Base-by-base conservation (phyloP, 805 yeast genomes). In the Blastobotrys parvus region DNA sequence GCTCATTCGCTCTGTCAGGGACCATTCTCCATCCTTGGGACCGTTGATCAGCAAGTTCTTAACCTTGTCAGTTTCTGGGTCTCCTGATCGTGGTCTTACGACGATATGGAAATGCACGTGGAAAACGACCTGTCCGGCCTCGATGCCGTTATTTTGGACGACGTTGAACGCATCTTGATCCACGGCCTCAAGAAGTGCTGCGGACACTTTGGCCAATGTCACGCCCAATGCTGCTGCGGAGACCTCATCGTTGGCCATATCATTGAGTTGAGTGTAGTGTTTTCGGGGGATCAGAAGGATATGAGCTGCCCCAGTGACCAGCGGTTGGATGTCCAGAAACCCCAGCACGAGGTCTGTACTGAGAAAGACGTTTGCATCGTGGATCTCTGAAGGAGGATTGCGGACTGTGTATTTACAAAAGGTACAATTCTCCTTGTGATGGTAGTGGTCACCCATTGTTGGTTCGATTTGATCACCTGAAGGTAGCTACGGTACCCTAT, bases 71-170 rank as follows among this genome's bases (percentile, higher is more conserved):
- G 35, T 15, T 31, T 25, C 38, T 23, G 45, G 25, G 31, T 40
- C 37, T 38, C 31, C 15, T 34, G 34, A 29, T 1, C 43, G 37
- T 29, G 50, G 48, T 38, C 97, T 69, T 10, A 96, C 94, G 15
- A 90, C 83, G 17, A 90, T 60, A 58, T 90, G 97, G 15, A 92
- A 81, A 57, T 90, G 97, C n/a, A 90, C 70, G 61, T 90, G 97
- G 8, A 94, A 94, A 1, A 90, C 80, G 6, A 87, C 76, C 59
- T 90, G 97, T 2, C 97, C 97, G 1, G 95, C 89, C 25, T 81
- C 89, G 0, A 81, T 79, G 0, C 97, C 97, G 59, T 90, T 64
- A 52, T 64, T 64, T 42, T 63, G 68, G 11, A 64, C 58, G 10
- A 64, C 49, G 40, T 64, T 64, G 52, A 53, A 61, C 5, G 58